phyloP scores from a whole-genome alignment of 805 yeast species.

The Cyberlindnera bimundalis region DNA sequence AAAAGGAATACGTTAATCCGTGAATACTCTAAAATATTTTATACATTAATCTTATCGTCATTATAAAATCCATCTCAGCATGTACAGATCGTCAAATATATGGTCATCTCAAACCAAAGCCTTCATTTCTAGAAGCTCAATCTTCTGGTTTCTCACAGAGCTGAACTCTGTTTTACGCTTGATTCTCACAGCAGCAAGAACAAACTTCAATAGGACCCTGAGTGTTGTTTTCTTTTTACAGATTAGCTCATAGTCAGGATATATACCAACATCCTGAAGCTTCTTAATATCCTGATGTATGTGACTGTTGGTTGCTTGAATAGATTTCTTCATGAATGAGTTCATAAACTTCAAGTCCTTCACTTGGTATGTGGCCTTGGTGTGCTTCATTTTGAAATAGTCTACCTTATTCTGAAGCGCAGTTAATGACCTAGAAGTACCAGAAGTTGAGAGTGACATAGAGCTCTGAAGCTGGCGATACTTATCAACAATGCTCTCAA shows the following conservation, averaged over 20 bases:
- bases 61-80: too few species aligned
- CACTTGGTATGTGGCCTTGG: conserved; percentile 37
- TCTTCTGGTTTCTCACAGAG: conserved; percentile 17
- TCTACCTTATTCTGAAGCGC: conserved; percentile 39
- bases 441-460: conserved; percentile 19
- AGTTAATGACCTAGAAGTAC: background rate
- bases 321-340: conserved; percentile 30
- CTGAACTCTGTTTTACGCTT: conserved; percentile 30
- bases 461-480: conserved; percentile 29
- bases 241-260: conserved; percentile 27
- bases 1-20: too few species aligned
- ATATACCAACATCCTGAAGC: conserved; percentile 26
- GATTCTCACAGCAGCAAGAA: conserved; percentile 37
- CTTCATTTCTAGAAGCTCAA: conserved; percentile 18
- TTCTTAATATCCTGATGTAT: conserved; percentile 27
- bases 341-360: conserved; percentile 36
- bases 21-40: too few species aligned
- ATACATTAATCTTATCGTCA: too few species aligned
- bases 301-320: conserved; percentile 26
- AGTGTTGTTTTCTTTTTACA: conserved; percentile 25
- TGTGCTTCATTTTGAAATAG: conserved; percentile 44
- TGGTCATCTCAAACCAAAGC: conserved; percentile 3
- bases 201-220: conserved; percentile 31
- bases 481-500: conserved; percentile 30
- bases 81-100: too few species aligned